A percentile compares a stretch with the other conserved stretches of the same genome.
Conservation (phyloP, 805 yeast species). For the Vanderwaltozyma polyspora region DNA sequence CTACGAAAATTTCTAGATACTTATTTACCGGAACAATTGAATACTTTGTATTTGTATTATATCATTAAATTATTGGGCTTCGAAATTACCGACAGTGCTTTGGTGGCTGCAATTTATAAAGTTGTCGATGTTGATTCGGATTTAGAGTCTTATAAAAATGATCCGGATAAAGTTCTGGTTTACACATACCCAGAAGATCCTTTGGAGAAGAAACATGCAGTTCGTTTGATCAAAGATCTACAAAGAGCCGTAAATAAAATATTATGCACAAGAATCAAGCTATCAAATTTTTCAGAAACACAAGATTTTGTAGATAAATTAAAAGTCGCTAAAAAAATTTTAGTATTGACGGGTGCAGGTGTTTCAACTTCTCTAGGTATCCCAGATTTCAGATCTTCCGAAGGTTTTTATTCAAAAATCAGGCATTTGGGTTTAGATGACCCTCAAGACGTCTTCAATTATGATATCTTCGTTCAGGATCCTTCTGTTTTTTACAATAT, state of each 20-base stretch:
- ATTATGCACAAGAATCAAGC: conserved; percentile 40
- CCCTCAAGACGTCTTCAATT: conserved; percentile 84
- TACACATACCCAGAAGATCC: conserved; percentile 23
- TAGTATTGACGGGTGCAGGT: conserved; percentile 88
- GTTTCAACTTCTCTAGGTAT: conserved; percentile 83
- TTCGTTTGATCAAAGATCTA: conserved; percentile 39
- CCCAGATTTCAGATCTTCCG: conserved; percentile 82
- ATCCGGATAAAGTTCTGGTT: conserved; percentile 4
- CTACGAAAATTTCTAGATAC: conserved; percentile 45
- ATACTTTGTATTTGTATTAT: conserved; percentile 43
- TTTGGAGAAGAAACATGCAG: conserved; percentile 34
- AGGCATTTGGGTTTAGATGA: conserved; percentile 60
- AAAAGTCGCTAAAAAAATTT: conserved; percentile 42
- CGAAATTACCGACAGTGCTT: conserved; percentile 24
- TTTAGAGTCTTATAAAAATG: conserved; percentile 3
- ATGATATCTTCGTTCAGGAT: conserved; percentile 53
- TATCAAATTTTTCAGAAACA: conserved; percentile 42
- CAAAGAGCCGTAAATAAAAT: conserved; percentile 59
- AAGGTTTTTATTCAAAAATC: conserved; percentile 69
- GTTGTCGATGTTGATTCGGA: conserved; percentile 16
- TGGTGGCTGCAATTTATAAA: conserved; percentile 24
- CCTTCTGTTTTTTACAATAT: conserved; percentile 74
- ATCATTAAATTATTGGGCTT: conserved; percentile 59
- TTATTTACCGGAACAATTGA: conserved; percentile 51
- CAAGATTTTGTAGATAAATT: conserved; percentile 49